A percentile compares a stretch with the other conserved stretches of the same genome.
Conservation (phyloP, 148 eudicot species). For the Hydrangea macrophylla region DNA sequence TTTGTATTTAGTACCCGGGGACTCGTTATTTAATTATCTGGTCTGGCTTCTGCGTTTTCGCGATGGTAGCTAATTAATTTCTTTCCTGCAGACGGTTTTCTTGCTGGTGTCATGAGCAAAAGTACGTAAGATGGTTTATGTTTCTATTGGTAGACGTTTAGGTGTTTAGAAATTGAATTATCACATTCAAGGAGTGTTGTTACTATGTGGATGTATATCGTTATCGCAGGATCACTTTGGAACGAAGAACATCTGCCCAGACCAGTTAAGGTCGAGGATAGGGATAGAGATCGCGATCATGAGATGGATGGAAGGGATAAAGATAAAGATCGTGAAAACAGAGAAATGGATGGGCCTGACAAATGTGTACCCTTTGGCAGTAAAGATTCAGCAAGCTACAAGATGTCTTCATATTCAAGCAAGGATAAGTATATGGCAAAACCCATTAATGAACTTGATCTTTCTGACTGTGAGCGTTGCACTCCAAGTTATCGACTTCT, state of each 20-base stretch:
- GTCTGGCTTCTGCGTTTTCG: not conserved
- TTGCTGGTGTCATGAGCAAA: slow-evolving; percentile 32
- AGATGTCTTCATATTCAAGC: slow-evolving; percentile 32
- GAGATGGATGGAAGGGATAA: slow-evolving; percentile 38
- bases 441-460: slow-evolving; percentile 74
- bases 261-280: slow-evolving; percentile 33
- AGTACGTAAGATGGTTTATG: slow-evolving; percentile 39
- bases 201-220: not conserved
- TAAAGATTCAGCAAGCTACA: slow-evolving; percentile 59
- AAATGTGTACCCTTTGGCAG: no score
- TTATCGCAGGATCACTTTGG: slow-evolving; percentile 33
- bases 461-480: slow-evolving; percentile 64
- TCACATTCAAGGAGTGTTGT: no score
- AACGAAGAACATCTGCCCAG: slow-evolving; percentile 27
- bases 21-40: not conserved
- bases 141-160: no score
- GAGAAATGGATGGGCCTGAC: slow-evolving; percentile 59
- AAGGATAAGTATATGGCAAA: slow-evolving; percentile 52
- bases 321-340: slow-evolving; percentile 50
- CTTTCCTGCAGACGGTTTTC: slow-evolving; percentile 36
- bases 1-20: not conserved
- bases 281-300: slow-evolving; percentile 36
- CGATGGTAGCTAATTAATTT: slow-evolving; percentile 3
- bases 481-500: slow-evolving; percentile 92
- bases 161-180: no score